Base-by-base conservation (phyloP, 2,329 filamentous ascomycete genomes). In the Harringtonia aguacate region DNA sequence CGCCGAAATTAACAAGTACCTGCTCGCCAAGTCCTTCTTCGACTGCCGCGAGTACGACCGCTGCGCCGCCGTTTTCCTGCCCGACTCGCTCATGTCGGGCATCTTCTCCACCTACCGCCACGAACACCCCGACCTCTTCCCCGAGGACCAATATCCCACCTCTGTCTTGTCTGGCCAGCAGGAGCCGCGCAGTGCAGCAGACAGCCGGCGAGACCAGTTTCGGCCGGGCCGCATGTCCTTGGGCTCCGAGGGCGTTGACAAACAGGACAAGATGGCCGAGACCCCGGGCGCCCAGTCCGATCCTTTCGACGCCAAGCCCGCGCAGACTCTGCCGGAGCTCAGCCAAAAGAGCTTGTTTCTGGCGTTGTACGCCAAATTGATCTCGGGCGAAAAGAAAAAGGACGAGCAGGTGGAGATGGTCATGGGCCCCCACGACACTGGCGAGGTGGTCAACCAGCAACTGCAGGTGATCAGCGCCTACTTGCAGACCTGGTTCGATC, bases 321-420 rank as follows among this genome's bases (percentile, higher is more conserved):
- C 37, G 2, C 52, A 57, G 8, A 51, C 57, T 3, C 54, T 79
- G 15, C 77, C 77, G 3, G 65, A 63, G 42, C 59, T 95, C 41
- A 95, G 89, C 58, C 88, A 95, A 60, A 94, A 90, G 64, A 88
- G 90, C 42, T 64, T 97, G 18, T 98, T 98, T 57, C 72, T 98
- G 12, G 84, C 88, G 1, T 69, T 97, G 4, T 98, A 98, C 56
- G 86, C 92, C 36, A 94, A 90, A 58, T 88, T 89, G 58, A 77
- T 97, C 50, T 84, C 89, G 0, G 92, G 92, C 2, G 92, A 98
- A 69, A 95, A 97, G 69, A 80, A 86, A 51, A 95, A 90, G 62
- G 86, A 95, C 55, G 92, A 98, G 62, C 90, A 97, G 46, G 87
- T 86, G 20, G 92, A 98, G 65, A 95, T 95, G 84, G 86, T 98